Evolutionary conservation across 2,329 filamentous ascomycete species (phyloP), one percentile per base, ranked within the genome.

Genomic region (Tolypocladium inflatum): DNA sequence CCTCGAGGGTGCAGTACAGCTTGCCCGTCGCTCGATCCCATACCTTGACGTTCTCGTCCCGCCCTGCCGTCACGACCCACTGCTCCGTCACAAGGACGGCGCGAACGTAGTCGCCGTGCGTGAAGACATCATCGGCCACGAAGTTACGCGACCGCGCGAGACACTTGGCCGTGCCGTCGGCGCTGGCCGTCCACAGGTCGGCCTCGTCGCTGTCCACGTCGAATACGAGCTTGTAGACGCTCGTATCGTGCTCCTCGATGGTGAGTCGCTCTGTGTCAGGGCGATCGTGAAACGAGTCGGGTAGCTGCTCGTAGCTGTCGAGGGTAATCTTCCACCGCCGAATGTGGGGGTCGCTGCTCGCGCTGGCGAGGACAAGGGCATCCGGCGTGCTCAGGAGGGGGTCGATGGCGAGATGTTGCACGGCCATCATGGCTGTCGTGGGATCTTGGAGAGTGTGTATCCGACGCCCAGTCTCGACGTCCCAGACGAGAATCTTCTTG

Each of bases 171-270:
- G 88, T 91, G 64, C 91, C 94, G 71, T 99, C 94, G 5, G 91
- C 91, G 60, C 91, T 96, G 7, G 92, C 89, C 9, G 93, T 97
- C 91, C 91, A 97, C 17, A 97, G 75, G 65, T 97, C 90, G 38
- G 82, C 85, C 15, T 83, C 80, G 8, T 85, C 83, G 39, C 74
- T 75, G 7, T 78, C 75, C 19, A 71, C 68, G 62, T 91, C 88
- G 65, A 96, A 96, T 23, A 82, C 76, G 17, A 97, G 75, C 63
- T 83, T 86, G 73, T 96, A 95, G 11, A 99, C 85, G 63, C 89
- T 94, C 1, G 94, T 99, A 64, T 97, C 91, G 71, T 99, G 94
- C 61, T 87, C 87, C 53, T 88, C 74, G 55, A 97, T 86, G 67
- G 72, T 80, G 63, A 74, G 79, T 59, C 73, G 78, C 59, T 74